phyloP scores from a whole-genome alignment of 805 yeast genomes.

The Grigorovia jiainica region DNA sequence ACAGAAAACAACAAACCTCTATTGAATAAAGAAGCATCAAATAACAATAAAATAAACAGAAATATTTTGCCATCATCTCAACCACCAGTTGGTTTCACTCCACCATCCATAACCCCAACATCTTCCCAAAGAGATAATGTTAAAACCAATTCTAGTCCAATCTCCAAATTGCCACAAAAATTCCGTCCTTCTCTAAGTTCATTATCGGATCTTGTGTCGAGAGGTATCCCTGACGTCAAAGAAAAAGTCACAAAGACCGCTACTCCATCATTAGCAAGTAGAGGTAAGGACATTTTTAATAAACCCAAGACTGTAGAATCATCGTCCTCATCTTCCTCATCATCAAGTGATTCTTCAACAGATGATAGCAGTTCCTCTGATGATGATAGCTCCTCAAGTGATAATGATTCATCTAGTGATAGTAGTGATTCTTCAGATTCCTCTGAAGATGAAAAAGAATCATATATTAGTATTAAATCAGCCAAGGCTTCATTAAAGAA shows the following conservation, averaged over 20 bases:
- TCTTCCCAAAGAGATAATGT: constrained; percentile 1
- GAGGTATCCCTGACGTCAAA: constrained; percentile 61
- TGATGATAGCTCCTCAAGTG: constrained; percentile 2
- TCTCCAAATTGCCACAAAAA: constrained; percentile 19
- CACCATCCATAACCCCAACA: background rate
- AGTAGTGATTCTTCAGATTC: constrained; percentile 14
- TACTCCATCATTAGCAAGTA: background rate
- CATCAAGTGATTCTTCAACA: constrained; percentile 13
- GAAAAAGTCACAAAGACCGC: constrained; percentile 28
- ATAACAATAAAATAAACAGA: background rate
- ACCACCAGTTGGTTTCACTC: background rate
- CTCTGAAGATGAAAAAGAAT: constrained; percentile 20
- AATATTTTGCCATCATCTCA: constrained; percentile 3
- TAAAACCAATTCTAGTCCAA: constrained; percentile 5
- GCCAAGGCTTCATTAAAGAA: constrained; percentile 35
- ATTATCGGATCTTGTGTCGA: constrained; percentile 47
- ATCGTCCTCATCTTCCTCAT: constrained; percentile 4
- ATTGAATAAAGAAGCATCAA: background rate
- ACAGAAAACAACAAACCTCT: constrained; percentile 1
- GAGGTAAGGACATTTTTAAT: background rate
- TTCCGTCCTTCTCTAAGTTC: constrained; percentile 39
- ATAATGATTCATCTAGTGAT: constrained; percentile 13
- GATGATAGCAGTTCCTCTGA: constrained; percentile 7
- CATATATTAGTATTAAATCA: constrained; percentile 36
- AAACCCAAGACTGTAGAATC: background rate